Evolutionary conservation across 2,329 filamentous ascomycete species (phyloP), one percentile per base, ranked within the genome.

Genomic region (Microdochium nivale): DNA sequence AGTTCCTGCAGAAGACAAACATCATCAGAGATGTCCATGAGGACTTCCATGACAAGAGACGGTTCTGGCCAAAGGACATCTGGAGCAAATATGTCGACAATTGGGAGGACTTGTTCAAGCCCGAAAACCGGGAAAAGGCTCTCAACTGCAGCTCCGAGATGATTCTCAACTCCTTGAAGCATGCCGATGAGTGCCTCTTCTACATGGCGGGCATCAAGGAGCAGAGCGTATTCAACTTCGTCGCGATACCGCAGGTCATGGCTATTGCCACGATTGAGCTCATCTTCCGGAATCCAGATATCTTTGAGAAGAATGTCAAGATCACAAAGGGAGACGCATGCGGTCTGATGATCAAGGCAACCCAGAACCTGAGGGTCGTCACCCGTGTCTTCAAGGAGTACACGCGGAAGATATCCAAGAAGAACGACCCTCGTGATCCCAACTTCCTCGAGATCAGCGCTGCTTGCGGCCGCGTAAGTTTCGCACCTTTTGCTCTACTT

Each of bases 221-320:
- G 65, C 94, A 99, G 74, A 95, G 90, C 65, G 90, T 96, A 25
- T 99, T 99, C 82, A 99, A 99, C 78, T 99, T 99, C 69, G 90
- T 90, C 48, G 92, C 92, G 52, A 99, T 99, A 57, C 94, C 94
- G 2, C 94, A 99, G 70, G 78, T 84, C 57, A 99, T 99, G 94
- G 94, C 92, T 50, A 96, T 99, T 67, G 92, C 94, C 9, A 97
- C 92, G 0, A 74, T 97, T 43, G 91, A 96, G 60, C 75, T 90
- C 19, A 87, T 92, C 61, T 99, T 97, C 81, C 86, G 88, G 62
- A 99, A 99, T 70, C 87, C 88, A 23, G 78, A 77, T 54, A 83
- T 99, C 53, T 95, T 96, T 66, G 72, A 92, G 65, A 83, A 80
- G 57, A 94, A 96, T 64, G 76, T 99, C 73, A 99, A 99, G 75